Conservation (phyloP, 306 rosid genomes). For the Dryas octopetala region DNA sequence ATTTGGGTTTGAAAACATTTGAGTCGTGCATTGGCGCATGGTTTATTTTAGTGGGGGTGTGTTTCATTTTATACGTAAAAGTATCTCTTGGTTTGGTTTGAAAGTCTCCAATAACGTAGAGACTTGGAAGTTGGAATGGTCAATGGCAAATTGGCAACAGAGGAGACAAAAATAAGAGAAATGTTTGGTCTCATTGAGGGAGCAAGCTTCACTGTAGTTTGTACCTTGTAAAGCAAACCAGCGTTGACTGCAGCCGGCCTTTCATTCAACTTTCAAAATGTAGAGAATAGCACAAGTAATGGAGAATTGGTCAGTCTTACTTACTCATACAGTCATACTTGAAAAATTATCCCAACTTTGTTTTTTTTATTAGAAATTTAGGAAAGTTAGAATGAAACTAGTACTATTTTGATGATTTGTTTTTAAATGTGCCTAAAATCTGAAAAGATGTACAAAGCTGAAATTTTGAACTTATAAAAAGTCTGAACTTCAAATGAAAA, state of each 20-base stretch:
- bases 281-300: background rate
- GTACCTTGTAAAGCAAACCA: constrained; percentile 4
- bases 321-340: too few species aligned
- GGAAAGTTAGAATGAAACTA: too few species aligned
- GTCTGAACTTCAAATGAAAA: too few species aligned
- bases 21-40: background rate
- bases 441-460: too few species aligned
- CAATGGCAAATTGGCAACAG: background rate
- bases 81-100: constrained; percentile 1
- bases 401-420: too few species aligned
- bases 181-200: background rate
- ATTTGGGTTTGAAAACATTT: constrained; percentile 4
- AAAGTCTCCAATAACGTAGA: background rate
- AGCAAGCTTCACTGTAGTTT: too few species aligned
- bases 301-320: background rate
- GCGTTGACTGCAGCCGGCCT: constrained; percentile 20
- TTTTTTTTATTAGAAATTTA: too few species aligned
- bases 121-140: constrained; percentile 7
- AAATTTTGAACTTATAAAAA: too few species aligned
- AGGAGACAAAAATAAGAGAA: background rate
- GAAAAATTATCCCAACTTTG: too few species aligned
- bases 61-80: background rate
- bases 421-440: too few species aligned
- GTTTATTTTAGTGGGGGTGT: background rate
- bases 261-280: constrained; percentile 14